These are phyloP conservation scores for Tuber brumale DNA, from an alignment of 495 filamentous ascomycete genomes.

Conservation along the genomic window DNA sequence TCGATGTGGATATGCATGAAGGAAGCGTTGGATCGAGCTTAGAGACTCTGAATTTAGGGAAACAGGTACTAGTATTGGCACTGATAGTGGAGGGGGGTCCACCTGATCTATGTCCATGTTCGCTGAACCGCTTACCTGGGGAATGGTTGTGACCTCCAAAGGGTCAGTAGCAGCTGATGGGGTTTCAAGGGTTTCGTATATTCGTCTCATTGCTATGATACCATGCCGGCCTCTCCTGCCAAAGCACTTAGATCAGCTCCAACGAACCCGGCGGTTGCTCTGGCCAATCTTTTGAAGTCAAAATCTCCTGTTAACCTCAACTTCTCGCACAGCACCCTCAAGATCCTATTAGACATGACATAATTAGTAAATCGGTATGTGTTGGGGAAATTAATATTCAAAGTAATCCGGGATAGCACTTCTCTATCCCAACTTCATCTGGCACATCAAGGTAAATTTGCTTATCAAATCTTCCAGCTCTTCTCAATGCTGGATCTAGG, in stretches of 20 bases:
- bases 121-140: background rate
- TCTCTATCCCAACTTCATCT: conserved; percentile 71
- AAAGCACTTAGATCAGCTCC: conserved; percentile 86
- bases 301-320: conserved; percentile 65
- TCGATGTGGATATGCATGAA: conserved; percentile 45
- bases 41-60: conserved; percentile 5
- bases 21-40: conserved; percentile 42
- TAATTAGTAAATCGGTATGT: background rate
- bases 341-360: conserved; percentile 48
- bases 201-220: conserved; percentile 57
- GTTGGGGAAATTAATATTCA: background rate
- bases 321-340: conserved; percentile 67
- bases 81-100: background rate
- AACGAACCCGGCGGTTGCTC: conserved; percentile 87
- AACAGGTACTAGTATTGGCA: background rate
- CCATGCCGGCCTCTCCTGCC: conserved; percentile 64
- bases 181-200: conserved; percentile 47
- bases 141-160: conserved; percentile 32
- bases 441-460: conserved; percentile 96
- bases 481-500: conserved; percentile 75
- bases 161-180: background rate
- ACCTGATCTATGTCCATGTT: no score
- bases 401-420: conserved; percentile 37
- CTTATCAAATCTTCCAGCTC: conserved; percentile 80
- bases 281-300: conserved; percentile 70